Percentiles rank a stretch among this genome's conserved stretches.
phyloP scores from a whole-genome alignment of 306 rosid genomes.

The Cicer cuneatum region DNA sequence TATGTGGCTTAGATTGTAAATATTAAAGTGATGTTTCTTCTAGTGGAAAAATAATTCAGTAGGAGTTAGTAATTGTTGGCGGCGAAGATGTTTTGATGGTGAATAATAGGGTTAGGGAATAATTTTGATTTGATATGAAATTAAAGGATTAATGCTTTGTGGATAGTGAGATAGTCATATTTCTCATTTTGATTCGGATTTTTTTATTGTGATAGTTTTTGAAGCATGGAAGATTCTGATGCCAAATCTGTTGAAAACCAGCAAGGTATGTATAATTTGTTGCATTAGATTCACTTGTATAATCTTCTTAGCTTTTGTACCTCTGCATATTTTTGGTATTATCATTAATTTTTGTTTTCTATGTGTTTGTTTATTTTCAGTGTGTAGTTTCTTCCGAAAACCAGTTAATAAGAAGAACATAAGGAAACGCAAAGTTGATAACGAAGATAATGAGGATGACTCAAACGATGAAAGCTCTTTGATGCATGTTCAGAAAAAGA shows the following conservation, averaged over 20 bases:
- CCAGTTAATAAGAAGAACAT: conserved; percentile 10
- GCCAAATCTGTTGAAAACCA: conserved; percentile 14
- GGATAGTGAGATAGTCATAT: background rate
- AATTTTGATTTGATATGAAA: too few relatives aligned
- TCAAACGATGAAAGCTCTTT: background rate
- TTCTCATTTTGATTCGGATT: background rate
- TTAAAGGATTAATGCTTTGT: too few relatives aligned
- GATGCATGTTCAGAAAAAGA: conserved; percentile 28
- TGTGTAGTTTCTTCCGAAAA: conserved; percentile 17
- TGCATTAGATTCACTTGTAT: background rate
- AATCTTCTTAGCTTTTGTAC: background rate
- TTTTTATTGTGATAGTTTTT: background rate
- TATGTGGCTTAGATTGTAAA: too few relatives aligned
- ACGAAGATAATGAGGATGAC: conserved; percentile 8
- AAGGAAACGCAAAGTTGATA: background rate
- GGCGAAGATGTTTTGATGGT: too few relatives aligned
- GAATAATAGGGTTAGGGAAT: too few relatives aligned
- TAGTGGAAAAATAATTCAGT: too few relatives aligned
- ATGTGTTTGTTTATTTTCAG: background rate
- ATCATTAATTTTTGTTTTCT: background rate
- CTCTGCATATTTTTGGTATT: background rate
- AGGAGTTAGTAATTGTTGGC: too few relatives aligned
- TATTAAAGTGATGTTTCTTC: too few relatives aligned
- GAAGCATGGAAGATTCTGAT: background rate
- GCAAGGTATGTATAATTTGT: conserved; percentile 8